These are phyloP conservation scores for Didymella glomerata DNA, from an alignment of 2,329 filamentous ascomycete species.

Conservation along the genomic window DNA sequence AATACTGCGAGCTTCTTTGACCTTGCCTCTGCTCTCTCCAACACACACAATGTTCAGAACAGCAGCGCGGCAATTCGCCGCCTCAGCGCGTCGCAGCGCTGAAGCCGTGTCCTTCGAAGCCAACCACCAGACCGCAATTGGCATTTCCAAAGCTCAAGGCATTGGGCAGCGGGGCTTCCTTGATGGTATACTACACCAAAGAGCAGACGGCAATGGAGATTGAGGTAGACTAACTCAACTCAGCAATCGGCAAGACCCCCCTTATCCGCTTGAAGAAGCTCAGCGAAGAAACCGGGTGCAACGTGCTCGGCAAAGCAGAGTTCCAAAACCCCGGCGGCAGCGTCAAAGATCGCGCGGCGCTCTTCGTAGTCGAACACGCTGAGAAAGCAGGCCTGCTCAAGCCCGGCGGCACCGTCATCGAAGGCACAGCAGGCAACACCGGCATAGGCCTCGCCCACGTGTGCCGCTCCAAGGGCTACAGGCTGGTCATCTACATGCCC, in stretches of 20 bases:
- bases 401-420: constrained; percentile 91
- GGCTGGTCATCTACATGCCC: constrained; percentile 99
- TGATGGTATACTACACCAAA: no score
- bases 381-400: constrained; percentile 84
- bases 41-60: constrained; percentile 70
- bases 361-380: constrained; percentile 92
- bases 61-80: constrained; percentile 72
- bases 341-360: constrained; percentile 94
- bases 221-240: constrained; percentile 63
- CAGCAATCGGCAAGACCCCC: constrained; percentile 97
- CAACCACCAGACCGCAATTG: constrained; percentile 68
- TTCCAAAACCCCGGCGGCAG: constrained; percentile 98
- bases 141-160: constrained; percentile 81
- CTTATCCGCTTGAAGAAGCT: constrained; percentile 89
- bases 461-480: constrained; percentile 89
- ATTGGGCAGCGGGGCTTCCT: constrained; percentile 77
- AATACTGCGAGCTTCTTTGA: constrained; percentile 6
- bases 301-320: constrained; percentile 94
- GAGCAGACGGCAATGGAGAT: no score
- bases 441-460: constrained; percentile 98
- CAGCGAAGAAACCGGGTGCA: constrained; percentile 90
- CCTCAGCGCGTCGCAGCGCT: constrained; percentile 65
- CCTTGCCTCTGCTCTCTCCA: neutral
- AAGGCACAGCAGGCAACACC: constrained; percentile 97
- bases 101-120: constrained; percentile 59